These are phyloP conservation scores for Nemophila menziesii DNA, from an alignment of 257 asterid genomes.

Conservation along the genomic window DNA sequence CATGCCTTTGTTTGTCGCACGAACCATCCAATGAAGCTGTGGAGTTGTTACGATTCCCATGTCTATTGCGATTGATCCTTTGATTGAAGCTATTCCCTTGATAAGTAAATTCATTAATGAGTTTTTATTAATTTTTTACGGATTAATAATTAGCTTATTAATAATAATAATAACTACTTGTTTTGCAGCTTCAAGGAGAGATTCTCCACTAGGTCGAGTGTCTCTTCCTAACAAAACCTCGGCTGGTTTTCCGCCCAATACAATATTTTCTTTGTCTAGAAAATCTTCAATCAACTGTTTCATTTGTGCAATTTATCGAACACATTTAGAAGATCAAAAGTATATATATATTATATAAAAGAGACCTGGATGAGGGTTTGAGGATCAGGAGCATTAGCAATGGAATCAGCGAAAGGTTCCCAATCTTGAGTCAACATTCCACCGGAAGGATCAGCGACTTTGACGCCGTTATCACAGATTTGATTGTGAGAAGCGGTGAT, in stretches of 20 bases:
- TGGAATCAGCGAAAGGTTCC: constrained; percentile 81
- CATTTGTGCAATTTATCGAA: too few species aligned
- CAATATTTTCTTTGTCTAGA: constrained; percentile 43
- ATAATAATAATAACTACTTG: too few species aligned
- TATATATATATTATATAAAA: not conserved
- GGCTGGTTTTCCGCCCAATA: constrained; percentile 36
- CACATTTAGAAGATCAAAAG: not conserved
- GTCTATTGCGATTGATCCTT: constrained; percentile 47
- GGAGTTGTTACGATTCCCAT: constrained; percentile 85
- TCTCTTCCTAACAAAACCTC: constrained; percentile 76
- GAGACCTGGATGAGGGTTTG: constrained; percentile 51
- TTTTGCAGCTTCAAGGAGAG: constrained; percentile 69
- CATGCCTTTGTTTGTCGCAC: constrained; percentile 54
- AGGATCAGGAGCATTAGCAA: constrained; percentile 67
- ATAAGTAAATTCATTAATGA: constrained; percentile 7
- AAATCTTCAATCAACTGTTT: constrained; percentile 64
- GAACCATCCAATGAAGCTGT: constrained; percentile 97
- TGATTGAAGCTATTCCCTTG: constrained; percentile 60
- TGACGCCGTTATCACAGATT: constrained; percentile 73
- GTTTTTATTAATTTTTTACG: too few species aligned
- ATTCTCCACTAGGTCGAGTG: constrained; percentile 82
- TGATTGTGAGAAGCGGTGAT: constrained; percentile 90
- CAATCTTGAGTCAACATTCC: constrained; percentile 91
- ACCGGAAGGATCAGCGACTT: constrained; percentile 81
- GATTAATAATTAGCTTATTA: too few species aligned